phyloP scores from a whole-genome alignment of 148 eudicot species.

The Salicornia ramosissima region DNA sequence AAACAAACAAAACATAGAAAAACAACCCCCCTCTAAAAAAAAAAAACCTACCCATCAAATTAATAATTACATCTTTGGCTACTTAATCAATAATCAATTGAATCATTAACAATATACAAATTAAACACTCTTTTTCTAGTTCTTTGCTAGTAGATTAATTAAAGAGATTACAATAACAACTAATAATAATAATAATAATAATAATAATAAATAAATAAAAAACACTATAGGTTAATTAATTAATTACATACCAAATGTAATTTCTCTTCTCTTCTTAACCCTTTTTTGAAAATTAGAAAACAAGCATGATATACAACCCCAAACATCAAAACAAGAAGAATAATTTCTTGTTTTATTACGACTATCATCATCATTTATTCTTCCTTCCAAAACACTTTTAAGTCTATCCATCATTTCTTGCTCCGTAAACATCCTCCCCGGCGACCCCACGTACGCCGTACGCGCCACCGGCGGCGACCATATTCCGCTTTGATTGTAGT shows the following conservation, averaged over 20 bases:
- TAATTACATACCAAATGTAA: slow-evolving; percentile 29
- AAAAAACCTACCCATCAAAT: background rate
- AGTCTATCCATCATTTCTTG: slow-evolving; percentile 37
- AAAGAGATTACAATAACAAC: background rate
- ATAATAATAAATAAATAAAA: background rate
- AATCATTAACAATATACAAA: no score
- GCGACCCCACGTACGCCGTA: slow-evolving; percentile 32
- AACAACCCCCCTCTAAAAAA: no score
- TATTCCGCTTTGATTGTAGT: slow-evolving; percentile 45
- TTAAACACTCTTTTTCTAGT: background rate
- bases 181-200: no score
- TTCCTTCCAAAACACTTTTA: slow-evolving; percentile 28
- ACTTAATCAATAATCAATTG: no score
- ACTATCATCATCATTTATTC: no score
- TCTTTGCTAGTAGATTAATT: background rate
- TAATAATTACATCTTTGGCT: background rate
- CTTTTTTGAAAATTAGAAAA: slow-evolving; percentile 31
- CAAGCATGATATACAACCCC: slow-evolving; percentile 29
- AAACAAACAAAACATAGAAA: no score
- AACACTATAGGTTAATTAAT: background rate
- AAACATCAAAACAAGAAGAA: slow-evolving; percentile 33
- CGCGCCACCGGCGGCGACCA: slow-evolving; percentile 60
- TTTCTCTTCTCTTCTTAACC: slow-evolving; percentile 29
- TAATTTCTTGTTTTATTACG: slow-evolving; percentile 21
- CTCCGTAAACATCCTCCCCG: slow-evolving; percentile 28